Base-by-base conservation (phyloP, 2,329 filamentous ascomycete genomes). In the Talaromyces sp. region DNA sequence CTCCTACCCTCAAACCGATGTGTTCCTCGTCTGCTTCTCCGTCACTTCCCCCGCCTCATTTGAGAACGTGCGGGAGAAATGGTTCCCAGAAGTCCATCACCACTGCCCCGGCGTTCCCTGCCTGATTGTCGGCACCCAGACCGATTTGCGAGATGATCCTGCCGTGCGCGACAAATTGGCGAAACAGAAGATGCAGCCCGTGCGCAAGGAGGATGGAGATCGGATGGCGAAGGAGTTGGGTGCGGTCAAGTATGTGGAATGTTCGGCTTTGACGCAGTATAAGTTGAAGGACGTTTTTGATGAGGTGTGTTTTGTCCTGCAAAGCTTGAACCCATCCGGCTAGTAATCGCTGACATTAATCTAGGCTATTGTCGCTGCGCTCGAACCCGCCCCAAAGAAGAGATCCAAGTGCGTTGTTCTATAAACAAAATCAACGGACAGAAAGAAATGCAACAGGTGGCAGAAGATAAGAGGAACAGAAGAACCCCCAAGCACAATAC, bases 221-320 rank as follows among this genome's bases (percentile, higher is more conserved):
- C 83, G 86, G 66, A 97, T 97, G 91, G 93, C 94, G 2, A 96
- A 93, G 80, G 93, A 97, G 63, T 79, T 97, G n/a, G 91, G 91
- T 62, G 94, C 94, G 5, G 91, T 99, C 68, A 97, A 97, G 81
- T 99, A 99, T 69, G 94, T 97, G 63, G 94, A 99, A 79, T 99
- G 94, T 80, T 97, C 92, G 72, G 94, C 94, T 59, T 79, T 99
- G 75, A 97, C 94, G 62, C 94, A 99, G 80, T 97, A 92, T 80
- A 97, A 97, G 79, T 80, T 99, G 65, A 99, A 99, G 82, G 94
- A 97, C 72, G 94, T 99, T 17, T 99, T 99, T 77, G 94, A 99
- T 70, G 94, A 97, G 89, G 92, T 96, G 83, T 67, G 83, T 36
- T 40, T 9, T 45, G 13, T 35, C 9, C 6, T 28, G n/a, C 36